Conservation (phyloP, 306 rosid species). For the Cucumis cinereus region DNA sequence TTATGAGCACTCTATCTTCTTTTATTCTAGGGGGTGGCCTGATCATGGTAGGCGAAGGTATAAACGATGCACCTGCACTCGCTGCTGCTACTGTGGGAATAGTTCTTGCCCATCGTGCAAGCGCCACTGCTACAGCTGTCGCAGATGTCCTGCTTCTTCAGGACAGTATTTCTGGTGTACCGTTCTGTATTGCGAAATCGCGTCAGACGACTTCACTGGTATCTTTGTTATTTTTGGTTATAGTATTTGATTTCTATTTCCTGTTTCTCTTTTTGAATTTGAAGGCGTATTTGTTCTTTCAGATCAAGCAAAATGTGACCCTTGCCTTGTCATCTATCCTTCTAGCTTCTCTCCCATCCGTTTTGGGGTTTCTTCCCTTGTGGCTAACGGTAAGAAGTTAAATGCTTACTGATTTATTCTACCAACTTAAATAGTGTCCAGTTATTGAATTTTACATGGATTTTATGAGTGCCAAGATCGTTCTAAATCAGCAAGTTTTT, state of each 20-base stretch:
- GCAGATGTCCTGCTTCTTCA: conserved; percentile 82
- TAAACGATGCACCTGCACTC: conserved; percentile 96
- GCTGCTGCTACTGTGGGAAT: conserved; percentile 97
- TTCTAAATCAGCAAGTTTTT: not conserved
- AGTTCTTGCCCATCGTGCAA: conserved; percentile 91
- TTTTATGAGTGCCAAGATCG: not conserved
- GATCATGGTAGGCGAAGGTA: conserved; percentile 97
- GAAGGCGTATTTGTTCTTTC: conserved; percentile 17
- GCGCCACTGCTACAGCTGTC: conserved; percentile 93
- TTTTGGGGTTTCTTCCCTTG: conserved; percentile 84
- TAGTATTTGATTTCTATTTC: not conserved
- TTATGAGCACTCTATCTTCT: not conserved
- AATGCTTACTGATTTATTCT: not conserved
- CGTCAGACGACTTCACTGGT: conserved; percentile 93
- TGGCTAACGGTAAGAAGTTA: conserved; percentile 78
- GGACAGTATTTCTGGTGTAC: conserved; percentile 78
- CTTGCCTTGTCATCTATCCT: conserved; percentile 69
- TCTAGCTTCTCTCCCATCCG: conserved; percentile 86
- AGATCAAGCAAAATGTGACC: conserved; percentile 91
- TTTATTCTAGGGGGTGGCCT: conserved; percentile 69
- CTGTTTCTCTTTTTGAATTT: not conserved
- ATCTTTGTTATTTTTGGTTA: not conserved
- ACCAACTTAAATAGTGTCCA: not conserved
- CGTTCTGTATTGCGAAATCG: conserved; percentile 90
- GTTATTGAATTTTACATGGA: not conserved